Base-by-base conservation (phyloP, 352 stramenopile species). In the Sclerospora graminicola region DNA sequence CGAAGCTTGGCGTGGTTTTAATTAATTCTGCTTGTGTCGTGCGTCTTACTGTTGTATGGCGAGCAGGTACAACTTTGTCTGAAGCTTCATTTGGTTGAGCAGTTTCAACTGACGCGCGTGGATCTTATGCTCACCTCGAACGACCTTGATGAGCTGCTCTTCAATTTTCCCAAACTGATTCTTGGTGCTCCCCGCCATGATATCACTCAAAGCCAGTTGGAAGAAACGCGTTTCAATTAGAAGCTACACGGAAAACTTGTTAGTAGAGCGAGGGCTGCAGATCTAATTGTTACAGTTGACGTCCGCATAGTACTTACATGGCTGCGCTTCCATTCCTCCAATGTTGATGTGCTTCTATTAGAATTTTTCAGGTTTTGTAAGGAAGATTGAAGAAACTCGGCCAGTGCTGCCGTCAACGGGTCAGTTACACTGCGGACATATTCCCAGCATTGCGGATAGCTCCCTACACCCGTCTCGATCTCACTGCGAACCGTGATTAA, bases 181-280 rank as follows among this genome's bases (percentile, higher is more conserved):
- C 51, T 77, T 85, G 45, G 71, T 67, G 15, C 57, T 47, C 21
- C 78, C 64, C 0, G 52, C 48, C 55, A 88, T 65, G 34, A 84
- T 47, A 24, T 76, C 70, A 35, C 38, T 54, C 27, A 88, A 51
- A 19, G 63, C 69, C 23, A 74, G 71, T 8, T 70, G 48, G 45
- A 89, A 85, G 41, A 89, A 92, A 8, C 65, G 63, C 23, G 67
- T 56, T 58, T 92, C 76, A n/a, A 89, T 75, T 1, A 85, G 57
- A 20, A 89, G 51, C 69, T 89, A 26, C 28, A 54, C 4, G 11
- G 6, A 32, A 2, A 14, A 27, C 5, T 23, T 41, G 14, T 26
- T 26, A 35, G 33, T 0, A 16, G 10, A 3, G 24, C n/a, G n/a
- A n/a, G n/a, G n/a, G n/a, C n/a, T 47, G 36, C 27, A 30, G 9